phyloP scores from a whole-genome alignment of 805 yeast genomes.

The Nakazawaea siamensis region DNA sequence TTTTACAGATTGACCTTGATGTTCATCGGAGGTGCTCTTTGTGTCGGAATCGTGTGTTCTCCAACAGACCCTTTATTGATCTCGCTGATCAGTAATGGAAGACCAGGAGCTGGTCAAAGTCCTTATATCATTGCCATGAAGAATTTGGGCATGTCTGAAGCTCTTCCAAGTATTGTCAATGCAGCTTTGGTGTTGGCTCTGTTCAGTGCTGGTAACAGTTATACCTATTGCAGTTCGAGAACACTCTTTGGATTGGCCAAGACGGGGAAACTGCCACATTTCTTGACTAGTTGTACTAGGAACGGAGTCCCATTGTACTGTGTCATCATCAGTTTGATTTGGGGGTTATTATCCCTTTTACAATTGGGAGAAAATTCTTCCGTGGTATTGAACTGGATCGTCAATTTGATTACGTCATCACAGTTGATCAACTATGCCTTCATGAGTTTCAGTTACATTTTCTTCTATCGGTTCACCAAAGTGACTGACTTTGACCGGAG shows the following conservation, averaged over 20 bases:
- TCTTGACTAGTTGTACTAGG: constrained; percentile 53
- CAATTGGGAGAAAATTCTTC: constrained; percentile 31
- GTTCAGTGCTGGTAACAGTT: constrained; percentile 79
- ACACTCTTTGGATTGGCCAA: constrained; percentile 63
- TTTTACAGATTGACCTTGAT: constrained; percentile 59
- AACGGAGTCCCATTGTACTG: constrained; percentile 63
- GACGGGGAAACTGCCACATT: constrained; percentile 64
- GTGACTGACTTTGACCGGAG: constrained; percentile 29
- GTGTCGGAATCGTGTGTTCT: constrained; percentile 72
- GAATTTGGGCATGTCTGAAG: constrained; percentile 48
- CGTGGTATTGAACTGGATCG: constrained; percentile 35
- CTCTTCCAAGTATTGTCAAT: constrained; percentile 71
- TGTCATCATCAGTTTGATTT: constrained; percentile 36
- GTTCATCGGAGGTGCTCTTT: constrained; percentile 66
- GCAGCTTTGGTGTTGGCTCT: constrained; percentile 69
- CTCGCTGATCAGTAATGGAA: constrained; percentile 47
- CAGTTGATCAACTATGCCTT: constrained; percentile 39
- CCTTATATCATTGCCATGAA: constrained; percentile 83
- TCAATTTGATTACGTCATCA: constrained; percentile 37
- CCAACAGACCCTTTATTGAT: constrained; percentile 55
- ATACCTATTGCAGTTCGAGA: constrained; percentile 63
- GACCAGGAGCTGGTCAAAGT: constrained; percentile 73
- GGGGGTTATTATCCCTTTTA: constrained; percentile 56
- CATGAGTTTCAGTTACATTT: constrained; percentile 33
- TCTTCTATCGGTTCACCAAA: constrained; percentile 43